Conservation (phyloP, 805 yeast species). For the Candida maris region DNA sequence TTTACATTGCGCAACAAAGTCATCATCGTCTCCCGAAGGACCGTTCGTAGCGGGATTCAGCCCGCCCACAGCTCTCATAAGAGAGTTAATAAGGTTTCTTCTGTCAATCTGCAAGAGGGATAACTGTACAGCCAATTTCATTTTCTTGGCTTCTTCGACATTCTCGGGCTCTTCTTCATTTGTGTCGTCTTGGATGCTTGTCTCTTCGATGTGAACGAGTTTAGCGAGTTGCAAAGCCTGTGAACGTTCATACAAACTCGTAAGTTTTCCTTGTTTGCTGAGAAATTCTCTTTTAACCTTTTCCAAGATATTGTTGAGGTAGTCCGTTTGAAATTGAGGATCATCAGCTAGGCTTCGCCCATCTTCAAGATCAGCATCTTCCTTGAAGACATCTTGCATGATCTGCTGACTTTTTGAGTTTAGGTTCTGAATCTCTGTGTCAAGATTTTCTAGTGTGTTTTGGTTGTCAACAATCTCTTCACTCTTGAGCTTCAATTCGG, state of each 20-base stretch:
- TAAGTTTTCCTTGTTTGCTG: constrained; percentile 33
- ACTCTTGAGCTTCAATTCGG: constrained; percentile 41
- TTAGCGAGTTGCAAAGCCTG: constrained; percentile 62
- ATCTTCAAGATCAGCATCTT: constrained; percentile 6
- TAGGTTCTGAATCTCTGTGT: constrained; percentile 35
- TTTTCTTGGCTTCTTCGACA: constrained; percentile 14
- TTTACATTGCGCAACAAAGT: constrained; percentile 4
- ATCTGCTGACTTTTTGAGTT: constrained; percentile 17
- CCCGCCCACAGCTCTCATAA: constrained; percentile 23
- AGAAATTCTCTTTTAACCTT: constrained; percentile 15
- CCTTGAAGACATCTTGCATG: constrained; percentile 16
- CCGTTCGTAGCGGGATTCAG: not conserved
- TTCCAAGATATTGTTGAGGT: constrained; percentile 6
- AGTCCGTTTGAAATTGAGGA: constrained; percentile 24
- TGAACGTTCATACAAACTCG: constrained; percentile 47
- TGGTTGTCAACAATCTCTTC: constrained; percentile 49
- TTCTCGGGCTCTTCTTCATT: constrained; percentile 6
- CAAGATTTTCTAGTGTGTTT: constrained; percentile 37
- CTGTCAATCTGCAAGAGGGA: constrained; percentile 40
- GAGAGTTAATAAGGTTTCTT: constrained; percentile 29
- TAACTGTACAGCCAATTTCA: constrained; percentile 35
- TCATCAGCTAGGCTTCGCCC: constrained; percentile 23
- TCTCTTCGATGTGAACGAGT: constrained; percentile 52
- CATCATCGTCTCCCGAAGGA: constrained; percentile 8
- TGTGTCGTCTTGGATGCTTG: constrained; percentile 13